Base-by-base conservation (phyloP, 805 yeast species). In the Starmerella lactis-condensi region DNA sequence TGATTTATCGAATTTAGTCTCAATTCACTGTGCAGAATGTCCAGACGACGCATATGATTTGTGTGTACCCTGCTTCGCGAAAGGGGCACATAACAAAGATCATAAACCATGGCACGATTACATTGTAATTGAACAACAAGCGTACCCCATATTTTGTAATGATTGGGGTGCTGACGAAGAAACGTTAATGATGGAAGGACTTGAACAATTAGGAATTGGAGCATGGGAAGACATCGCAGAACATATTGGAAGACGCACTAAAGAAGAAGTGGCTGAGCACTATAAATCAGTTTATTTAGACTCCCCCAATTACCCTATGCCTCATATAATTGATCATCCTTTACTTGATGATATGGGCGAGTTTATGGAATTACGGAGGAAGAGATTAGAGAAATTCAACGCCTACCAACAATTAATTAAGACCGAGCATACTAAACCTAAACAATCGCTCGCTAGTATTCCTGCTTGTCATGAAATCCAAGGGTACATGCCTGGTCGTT, bases 81-180 rank as follows among this genome's bases (percentile, higher is more conserved):
- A 71, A 34, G 99, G 98, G 10, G 58, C 67, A 11, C 58, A 67
- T 15, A 67, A 89, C 3, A 91, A 81, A 3, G 72, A 69, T 38
- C 99, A 89, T 58, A 74, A 81, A 52, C 96, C 98, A 8, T 78
- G 71, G 65, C 99, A 89, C 52, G 91, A 78, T 48, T 89, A 89
- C 52, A 68, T 71, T 46, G 77, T 89, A 11, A 72, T 85, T 17
- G 98, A 89, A 53, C 94, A 91, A 44, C 85, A 85, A 48, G 76
- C 92, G 3, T 85, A 79, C 48, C 98, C 99, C 0, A 77, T 91
- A 7, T 74, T 91, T 43, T 76, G 71, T 31, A 68, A 65, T 34
- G 83, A 75, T 34, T 89, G 98, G 96, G 99, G 98, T 22, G 98
- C 98, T 1, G 98, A 89, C 56, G 99, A 89, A 53, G 99, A 89